phyloP scores from a whole-genome alignment of 2,329 filamentous ascomycete genomes.

The Cordyceps fumosorosea region DNA sequence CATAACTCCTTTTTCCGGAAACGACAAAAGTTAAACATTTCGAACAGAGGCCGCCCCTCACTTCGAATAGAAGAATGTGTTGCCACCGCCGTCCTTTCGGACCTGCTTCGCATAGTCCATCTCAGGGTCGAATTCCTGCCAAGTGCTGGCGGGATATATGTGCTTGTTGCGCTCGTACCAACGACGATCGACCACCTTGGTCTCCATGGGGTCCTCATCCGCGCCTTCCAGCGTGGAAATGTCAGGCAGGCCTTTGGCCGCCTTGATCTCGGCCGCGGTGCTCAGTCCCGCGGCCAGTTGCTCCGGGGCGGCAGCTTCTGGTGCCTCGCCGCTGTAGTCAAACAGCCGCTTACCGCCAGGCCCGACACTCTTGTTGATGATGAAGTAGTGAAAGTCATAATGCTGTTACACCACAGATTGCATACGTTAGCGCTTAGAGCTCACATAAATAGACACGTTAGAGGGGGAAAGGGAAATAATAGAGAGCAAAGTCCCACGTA shows the following conservation, averaged over 20 bases:
- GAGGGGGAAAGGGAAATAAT: neutral
- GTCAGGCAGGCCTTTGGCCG: conserved; percentile 34
- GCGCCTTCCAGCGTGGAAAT: conserved; percentile 59
- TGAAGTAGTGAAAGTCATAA: conserved; percentile 95
- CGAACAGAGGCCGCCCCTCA: conserved; percentile 18
- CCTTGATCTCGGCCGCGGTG: conserved; percentile 23
- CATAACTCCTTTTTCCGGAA: neutral
- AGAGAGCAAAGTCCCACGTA: conserved; percentile 40
- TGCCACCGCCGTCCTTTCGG: conserved; percentile 78
- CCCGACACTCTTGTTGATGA: conserved; percentile 76
- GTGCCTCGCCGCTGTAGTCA: conserved; percentile 56
- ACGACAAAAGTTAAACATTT: neutral
- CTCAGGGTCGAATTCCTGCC: conserved; percentile 90
- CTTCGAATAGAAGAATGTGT: conserved; percentile 79
- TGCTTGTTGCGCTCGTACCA: conserved; percentile 99
- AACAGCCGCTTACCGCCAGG: conserved; percentile 71
- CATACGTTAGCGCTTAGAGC: conserved; percentile 16
- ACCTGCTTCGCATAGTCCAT: conserved; percentile 75
- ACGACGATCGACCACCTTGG: conserved; percentile 89
- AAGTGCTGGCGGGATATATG: conserved; percentile 92
- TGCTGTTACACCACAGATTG: conserved; percentile 51
- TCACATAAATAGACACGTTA: conserved; percentile 6
- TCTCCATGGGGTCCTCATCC: conserved; percentile 69
- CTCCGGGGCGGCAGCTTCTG: conserved; percentile 17
- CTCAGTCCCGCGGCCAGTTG: conserved; percentile 21